phyloP scores from a whole-genome alignment of 2,329 filamentous ascomycete species.

The Fusarium penzigii region DNA sequence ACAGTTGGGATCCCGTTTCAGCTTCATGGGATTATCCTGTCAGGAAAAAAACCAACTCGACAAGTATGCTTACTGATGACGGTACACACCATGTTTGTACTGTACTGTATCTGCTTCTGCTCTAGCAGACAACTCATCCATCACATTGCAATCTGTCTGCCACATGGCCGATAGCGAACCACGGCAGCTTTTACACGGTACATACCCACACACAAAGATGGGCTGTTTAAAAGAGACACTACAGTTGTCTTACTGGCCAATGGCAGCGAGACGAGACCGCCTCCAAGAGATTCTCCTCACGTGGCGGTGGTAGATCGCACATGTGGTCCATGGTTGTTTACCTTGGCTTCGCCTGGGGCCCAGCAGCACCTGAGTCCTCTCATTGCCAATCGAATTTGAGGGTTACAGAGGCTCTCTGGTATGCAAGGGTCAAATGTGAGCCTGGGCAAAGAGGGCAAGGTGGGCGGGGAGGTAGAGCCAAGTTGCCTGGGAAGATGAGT shows the following conservation, averaged over 20 bases:
- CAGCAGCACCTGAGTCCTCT: not conserved
- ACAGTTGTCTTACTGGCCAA: slow-evolving; percentile 9
- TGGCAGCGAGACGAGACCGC: slow-evolving; percentile 14
- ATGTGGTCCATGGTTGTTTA: slow-evolving; percentile 30
- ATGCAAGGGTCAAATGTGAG: not conserved
- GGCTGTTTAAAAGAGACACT: not conserved
- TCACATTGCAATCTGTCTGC: no score
- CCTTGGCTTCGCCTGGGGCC: slow-evolving; percentile 13
- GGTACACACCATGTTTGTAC: no score
- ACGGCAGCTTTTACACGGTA: no score
- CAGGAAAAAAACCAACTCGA: not conserved
- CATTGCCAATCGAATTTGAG: slow-evolving; percentile 15
- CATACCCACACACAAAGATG: no score
- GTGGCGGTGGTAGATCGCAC: slow-evolving; percentile 39
- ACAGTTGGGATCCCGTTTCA: not conserved
- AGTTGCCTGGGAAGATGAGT: not conserved
- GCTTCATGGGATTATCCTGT: not conserved
- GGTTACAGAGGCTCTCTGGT: not conserved
- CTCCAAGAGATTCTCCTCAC: slow-evolving; percentile 28
- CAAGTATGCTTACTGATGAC: no score
- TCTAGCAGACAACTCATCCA: no score
- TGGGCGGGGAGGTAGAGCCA: not conserved
- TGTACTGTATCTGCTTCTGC: no score
- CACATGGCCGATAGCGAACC: no score
- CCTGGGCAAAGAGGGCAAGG: not conserved